Evolutionary conservation across 140 eudicot genomes (phyloP), one percentile per base, ranked within the genome.

Genomic region (Ambrosia hybrid): DNA sequence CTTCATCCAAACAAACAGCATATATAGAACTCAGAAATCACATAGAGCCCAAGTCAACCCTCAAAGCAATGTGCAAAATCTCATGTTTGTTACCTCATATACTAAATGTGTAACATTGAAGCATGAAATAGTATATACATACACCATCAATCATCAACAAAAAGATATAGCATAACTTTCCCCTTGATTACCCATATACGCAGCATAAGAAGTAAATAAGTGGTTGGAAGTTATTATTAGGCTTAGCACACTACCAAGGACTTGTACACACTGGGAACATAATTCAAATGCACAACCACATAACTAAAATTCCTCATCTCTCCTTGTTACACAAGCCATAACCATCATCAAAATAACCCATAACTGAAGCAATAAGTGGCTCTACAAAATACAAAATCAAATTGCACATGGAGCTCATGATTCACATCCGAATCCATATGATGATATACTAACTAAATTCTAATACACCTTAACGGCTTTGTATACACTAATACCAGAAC

Each of bases 11-110:
- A 12, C 2, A 51, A 51, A 38, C 41, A 38, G 41, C 4, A 2
- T 38, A 5, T 3, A 38, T 57, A 16, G 7, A 9, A 4, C 10
- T 16, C 1, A 21, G 3, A 16, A 2, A 15, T 57, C 12, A 57
- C 14, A 53, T 53, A 53, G 5, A 56, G 33, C 61, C 60, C 60
- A 55, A 15, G 60, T 53, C 60, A 57, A 57, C 5, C 63, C 63
- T 57, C 63, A 21, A 57, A 3, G 63, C 13, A 46, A 57, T 8
- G 37, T 9, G 15, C 38, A 57, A 57, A 26, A 57, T 57, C 37
- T 21, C 63, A 45, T 45, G 7, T 45, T 5, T n/a, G n/a, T n/a
- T n/a, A 45, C 51, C 51, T 45, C 51, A 8, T 46, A 46, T 46
- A 46, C 51, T 8, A 7, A 7, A 48, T 9, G 11, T 48, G 52